phyloP scores from a whole-genome alignment of 1,139 yeast genomes.

The Geotrichum europaeum region DNA sequence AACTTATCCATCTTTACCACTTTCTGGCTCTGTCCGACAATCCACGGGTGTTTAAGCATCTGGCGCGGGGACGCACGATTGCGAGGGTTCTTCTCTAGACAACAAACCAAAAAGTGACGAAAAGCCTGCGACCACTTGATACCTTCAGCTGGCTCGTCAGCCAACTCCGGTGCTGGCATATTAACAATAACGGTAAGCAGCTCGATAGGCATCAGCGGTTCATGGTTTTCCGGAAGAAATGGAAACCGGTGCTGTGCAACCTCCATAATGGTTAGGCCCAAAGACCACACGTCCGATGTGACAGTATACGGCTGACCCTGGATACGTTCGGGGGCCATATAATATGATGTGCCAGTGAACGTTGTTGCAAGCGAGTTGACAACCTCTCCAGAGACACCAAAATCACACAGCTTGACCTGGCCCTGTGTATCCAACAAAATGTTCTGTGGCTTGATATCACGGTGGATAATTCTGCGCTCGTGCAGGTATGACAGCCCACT shows the following conservation, averaged over 20 bases:
- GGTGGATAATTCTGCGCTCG: conserved; percentile 79
- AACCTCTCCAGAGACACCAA: conserved; percentile 97
- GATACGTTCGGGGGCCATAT: conserved; percentile 97
- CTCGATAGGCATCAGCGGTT: conserved; percentile 75
- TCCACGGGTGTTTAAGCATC: conserved; percentile 90
- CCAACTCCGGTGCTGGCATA: conserved; percentile 65
- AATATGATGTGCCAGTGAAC: conserved; percentile 92
- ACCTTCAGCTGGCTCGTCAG: conserved; percentile 69
- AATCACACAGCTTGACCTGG: conserved; percentile 87
- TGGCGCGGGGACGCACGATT: conserved; percentile 89
- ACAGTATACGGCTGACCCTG: conserved; percentile 93
- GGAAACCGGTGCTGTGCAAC: conserved; percentile 91
- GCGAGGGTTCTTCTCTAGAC: conserved; percentile 71
- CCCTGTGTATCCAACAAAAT: conserved; percentile 70
- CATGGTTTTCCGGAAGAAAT: conserved; percentile 41
- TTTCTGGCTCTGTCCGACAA: conserved; percentile 62
- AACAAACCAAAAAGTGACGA: conserved; percentile 73
- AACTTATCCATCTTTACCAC: conserved; percentile 82
- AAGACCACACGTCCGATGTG: conserved; percentile 93
- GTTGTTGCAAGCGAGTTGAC: conserved; percentile 93
- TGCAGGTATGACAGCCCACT: conserved; percentile 82
- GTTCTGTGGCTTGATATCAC: conserved; percentile 89
- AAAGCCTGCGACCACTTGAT: conserved; percentile 80
- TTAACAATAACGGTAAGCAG: conserved; percentile 73
- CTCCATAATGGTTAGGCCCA: conserved; percentile 84